Evolutionary conservation across 495 filamentous ascomycete genomes (phyloP), one percentile per base, ranked within the genome.

Genomic region (Hyaloscypha bicolor): DNA sequence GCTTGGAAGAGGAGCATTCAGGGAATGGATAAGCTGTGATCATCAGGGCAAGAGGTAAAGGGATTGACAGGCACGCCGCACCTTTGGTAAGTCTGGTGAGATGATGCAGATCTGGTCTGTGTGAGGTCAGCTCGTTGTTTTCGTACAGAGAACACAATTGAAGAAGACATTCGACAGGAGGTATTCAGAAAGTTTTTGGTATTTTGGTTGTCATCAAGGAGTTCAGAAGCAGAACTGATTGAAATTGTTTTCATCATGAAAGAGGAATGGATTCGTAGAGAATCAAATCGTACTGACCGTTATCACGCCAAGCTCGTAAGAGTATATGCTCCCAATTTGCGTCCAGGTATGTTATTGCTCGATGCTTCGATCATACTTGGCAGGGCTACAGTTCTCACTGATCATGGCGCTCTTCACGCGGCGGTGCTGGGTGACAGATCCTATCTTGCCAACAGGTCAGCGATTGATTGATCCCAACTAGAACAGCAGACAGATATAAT

Each of bases 1-100:
- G 82, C 85, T 92, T 85, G 90, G 91, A 80, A 71, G 77, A 81
- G 70, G 80, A 86, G 85, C 80, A 83, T 76, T 97, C 92, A 86
- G 96, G 90, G 94, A 98, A 98, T 98, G 94, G 94, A 98, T 98
- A 91, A 89, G 93, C 94, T 94, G 82, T 86, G 91, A 87, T 96
- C 93, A 97, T 98, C 94, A 91, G 91, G 78, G 70, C 71, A 64
- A 45, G 67, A 62, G 42, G 53, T 55, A 14, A 30, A 33, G 52
- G 68, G 63, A 62, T 33, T 65, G 57, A 59, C 57, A 62, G 39
- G 61, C 25, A 30, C 56, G 55, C 61, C 66, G 63, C 59, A 72
- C 62, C 56, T 70, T 74, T 48, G 4, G 42, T 37, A 37, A 37
- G 8, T 37, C 71, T 76, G 63, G 77, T 73, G 60, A n/a, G 52